These are phyloP conservation scores for Podospora appendiculata DNA, from an alignment of 495 filamentous ascomycete genomes.

Conservation along the genomic window DNA sequence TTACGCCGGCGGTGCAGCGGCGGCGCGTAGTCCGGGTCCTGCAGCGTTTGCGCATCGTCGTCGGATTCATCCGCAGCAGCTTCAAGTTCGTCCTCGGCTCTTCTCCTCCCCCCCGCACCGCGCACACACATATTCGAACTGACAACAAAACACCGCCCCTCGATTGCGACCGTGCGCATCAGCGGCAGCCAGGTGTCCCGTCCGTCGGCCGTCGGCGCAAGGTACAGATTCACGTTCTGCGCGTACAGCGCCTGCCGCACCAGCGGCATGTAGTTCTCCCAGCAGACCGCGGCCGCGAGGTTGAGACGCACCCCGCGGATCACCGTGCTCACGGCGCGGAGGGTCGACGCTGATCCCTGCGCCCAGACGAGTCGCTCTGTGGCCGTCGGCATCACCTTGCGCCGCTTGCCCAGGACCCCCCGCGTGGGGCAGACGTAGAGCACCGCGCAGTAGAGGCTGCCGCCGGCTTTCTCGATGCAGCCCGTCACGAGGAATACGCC, in stretches of 20 bases:
- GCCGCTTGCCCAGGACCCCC: conserved; percentile 74
- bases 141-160: conserved; percentile 82
- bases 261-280: conserved; percentile 97
- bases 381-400: conserved; percentile 95
- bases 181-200: conserved; percentile 78
- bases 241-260: conserved; percentile 65
- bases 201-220: conserved; percentile 84
- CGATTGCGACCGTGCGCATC: conserved; percentile 71
- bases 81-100: neutral
- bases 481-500: conserved; percentile 76
- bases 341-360: conserved; percentile 71
- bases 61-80: neutral
- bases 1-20: conserved; percentile 5
- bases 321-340: conserved; percentile 73
- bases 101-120: neutral
- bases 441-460: conserved; percentile 76
- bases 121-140: conserved; percentile 77
- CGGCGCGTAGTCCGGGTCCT: no score
- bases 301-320: conserved; percentile 71
- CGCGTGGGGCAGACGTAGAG: conserved; percentile 71
- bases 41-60: neutral
- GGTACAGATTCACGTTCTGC: conserved; percentile 89
- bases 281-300: conserved; percentile 84
- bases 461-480: conserved; percentile 70
- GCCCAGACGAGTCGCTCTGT: conserved; percentile 84